These are phyloP conservation scores for Fragaria iinumae DNA, from an alignment of 306 rosid species.

Conservation along the genomic window DNA sequence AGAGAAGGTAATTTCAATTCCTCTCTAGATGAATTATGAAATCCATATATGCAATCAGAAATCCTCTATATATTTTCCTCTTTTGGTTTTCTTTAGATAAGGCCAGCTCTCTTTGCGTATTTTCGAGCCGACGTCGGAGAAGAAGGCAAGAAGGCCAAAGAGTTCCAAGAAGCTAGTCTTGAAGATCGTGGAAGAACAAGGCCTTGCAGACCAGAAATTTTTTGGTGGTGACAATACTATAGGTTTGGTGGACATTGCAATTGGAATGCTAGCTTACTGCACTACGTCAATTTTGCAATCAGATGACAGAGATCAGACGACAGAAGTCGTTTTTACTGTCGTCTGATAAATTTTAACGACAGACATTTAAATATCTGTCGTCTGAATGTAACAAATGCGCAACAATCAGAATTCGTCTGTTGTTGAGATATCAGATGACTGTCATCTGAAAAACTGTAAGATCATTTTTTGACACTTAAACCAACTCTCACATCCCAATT, in stretches of 20 bases:
- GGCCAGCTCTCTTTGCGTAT: not conserved
- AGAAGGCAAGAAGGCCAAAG: conserved; percentile 19
- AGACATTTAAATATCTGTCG: too few species aligned
- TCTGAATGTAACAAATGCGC: too few species aligned
- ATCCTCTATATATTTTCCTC: not conserved
- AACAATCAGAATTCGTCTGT: too few species aligned
- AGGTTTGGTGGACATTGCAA: conserved; percentile 20
- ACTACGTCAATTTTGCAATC: too few species aligned
- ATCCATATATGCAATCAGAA: not conserved
- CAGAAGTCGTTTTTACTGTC: too few species aligned
- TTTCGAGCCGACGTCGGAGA: not conserved
- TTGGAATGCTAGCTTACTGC: conserved; percentile 27
- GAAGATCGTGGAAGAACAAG: conserved; percentile 30
- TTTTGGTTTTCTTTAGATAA: not conserved
- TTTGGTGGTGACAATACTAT: conserved; percentile 29
- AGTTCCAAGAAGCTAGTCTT: conserved; percentile 16
- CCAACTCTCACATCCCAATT: too few species aligned
- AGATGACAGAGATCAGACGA: too few species aligned
- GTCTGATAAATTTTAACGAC: too few species aligned
- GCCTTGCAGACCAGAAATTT: conserved; percentile 22
- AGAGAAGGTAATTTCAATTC: conserved; percentile 39
- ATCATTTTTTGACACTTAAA: too few species aligned
- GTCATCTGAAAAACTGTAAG: too few species aligned
- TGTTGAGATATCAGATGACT: too few species aligned
- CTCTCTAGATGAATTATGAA: too few species aligned